phyloP scores from a whole-genome alignment of 495 filamentous ascomycete species.

The Aspergillus mulundensis region DNA sequence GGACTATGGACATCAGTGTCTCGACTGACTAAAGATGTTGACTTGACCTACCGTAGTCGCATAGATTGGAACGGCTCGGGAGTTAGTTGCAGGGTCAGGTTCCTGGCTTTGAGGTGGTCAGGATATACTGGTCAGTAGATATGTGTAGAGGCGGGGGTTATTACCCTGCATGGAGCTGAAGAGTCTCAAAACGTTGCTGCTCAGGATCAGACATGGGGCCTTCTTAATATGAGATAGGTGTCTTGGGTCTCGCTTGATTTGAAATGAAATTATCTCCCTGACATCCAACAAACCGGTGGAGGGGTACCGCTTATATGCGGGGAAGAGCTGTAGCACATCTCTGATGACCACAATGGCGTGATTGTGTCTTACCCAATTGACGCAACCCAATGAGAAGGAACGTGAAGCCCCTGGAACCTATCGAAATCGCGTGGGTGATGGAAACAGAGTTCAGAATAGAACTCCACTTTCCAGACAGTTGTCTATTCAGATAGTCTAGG shows the following conservation, averaged over 20 bases:
- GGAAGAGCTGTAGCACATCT: constrained; percentile 2
- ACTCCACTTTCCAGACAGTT: too few species aligned
- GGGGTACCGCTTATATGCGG: constrained; percentile 5
- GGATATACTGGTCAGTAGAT: neutral
- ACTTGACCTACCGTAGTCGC: constrained; percentile 68
- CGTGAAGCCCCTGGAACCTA: neutral
- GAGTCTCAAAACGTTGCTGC: constrained; percentile 73
- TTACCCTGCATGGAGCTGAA: constrained; percentile 95
- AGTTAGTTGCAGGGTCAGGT: constrained; percentile 79
- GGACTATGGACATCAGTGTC: constrained; percentile 51
- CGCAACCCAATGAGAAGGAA: neutral
- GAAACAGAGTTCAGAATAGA: neutral
- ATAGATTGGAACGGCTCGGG: constrained; percentile 94
- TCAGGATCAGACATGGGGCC: constrained; percentile 30
- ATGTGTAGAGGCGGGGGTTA: constrained; percentile 14
- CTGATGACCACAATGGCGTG: constrained; percentile 12
- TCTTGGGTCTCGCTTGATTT: neutral
- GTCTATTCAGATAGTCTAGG: too few species aligned
- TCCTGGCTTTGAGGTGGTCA: constrained; percentile 58
- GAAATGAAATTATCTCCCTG: neutral
- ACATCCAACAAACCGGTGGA: neutral
- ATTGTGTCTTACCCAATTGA: constrained; percentile 9
- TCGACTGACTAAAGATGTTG: neutral
- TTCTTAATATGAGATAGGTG: neutral
- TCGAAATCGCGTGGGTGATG: neutral